Conservation (phyloP, 495 filamentous ascomycete genomes). For the Talaromyces trachyspermus region DNA sequence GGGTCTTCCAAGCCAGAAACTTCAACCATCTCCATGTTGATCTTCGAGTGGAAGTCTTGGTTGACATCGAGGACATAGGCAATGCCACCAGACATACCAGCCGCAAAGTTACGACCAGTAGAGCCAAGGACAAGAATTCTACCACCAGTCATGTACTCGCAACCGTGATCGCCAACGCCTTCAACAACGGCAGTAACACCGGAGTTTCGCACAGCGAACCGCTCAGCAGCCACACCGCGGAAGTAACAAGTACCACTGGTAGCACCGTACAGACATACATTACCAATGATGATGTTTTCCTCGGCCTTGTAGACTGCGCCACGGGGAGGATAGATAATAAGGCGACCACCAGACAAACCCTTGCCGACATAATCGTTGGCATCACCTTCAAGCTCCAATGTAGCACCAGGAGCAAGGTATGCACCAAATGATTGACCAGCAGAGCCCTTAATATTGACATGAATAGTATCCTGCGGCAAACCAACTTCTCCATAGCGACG, state of each 20-base stretch:
- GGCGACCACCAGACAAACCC: conserved; percentile 88
- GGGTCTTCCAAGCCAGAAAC: conserved; percentile 82
- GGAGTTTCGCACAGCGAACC: conserved; percentile 97
- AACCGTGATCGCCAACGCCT: conserved; percentile 95
- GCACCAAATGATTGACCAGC: conserved; percentile 97
- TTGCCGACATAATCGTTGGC: conserved; percentile 98
- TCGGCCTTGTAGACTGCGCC: conserved; percentile 93
- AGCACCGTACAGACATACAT: conserved; percentile 95
- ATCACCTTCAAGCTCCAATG: conserved; percentile 94
- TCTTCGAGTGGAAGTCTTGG: conserved; percentile 86
- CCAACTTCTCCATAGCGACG: conserved; percentile 87
- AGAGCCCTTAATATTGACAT: conserved; percentile 97
- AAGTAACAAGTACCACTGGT: conserved; percentile 94
- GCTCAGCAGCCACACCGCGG: conserved; percentile 94
- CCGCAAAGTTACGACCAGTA: conserved; percentile 98
- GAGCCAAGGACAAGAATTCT: conserved; percentile 83
- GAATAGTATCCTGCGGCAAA: conserved; percentile 88
- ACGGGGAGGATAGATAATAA: conserved; percentile 94
- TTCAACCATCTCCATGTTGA: conserved; percentile 99
- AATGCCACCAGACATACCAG: conserved; percentile 99
- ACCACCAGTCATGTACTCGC: conserved; percentile 96
- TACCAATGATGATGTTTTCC: conserved; percentile 94
- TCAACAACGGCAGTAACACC: conserved; percentile 95
- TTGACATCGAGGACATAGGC: conserved; percentile 93
- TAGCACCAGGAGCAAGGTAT: conserved; percentile 90